Evolutionary conservation across 73 alveolate genomes (phyloP), one percentile per base, ranked within the genome.

Genomic region (Paramecium primaurelia): DNA sequence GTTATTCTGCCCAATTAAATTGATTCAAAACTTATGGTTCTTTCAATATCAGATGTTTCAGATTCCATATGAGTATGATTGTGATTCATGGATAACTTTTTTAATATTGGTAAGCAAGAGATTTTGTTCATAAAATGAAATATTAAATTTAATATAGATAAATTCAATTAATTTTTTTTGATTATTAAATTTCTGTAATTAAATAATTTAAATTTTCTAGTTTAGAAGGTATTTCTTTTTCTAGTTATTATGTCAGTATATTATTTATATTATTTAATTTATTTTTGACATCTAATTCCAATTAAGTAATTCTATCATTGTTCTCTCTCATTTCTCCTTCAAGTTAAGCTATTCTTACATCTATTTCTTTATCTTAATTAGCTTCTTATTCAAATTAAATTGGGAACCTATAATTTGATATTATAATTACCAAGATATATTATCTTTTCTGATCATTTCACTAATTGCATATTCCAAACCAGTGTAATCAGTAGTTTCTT

Each of bases 401-500:
- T 8, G 86, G 86, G 12, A 71, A 71, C 86, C 86, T 71, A 71
- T 2, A 10, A 30, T 34, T 14, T 6, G 14, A 71, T 32, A 38
- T 14, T 12, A 71, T 1, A 18, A 14, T 22, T 71, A 77, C 93
- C 93, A 88, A 3, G 77, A 68, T 8, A 88, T 88, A 49, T 88
- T 84, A 12, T 88, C 93, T n/a, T 69, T 71, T 16, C 25, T 45
- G 6, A 89, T 58, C 94, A 45, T 89, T 34, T 89, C 94, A 59
- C 64, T 45, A 3, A 89, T 89, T 8, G 77, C 44, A 34, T 71
- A 89, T 89, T 89, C 94, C 20, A 89, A 38, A 20, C 94, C 94
- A 16, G 94, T 71, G 26, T 89, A 89, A n/a, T 89, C 94, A 71
- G 94, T 89, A 38, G 86, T 54, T 42, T 89, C 94, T 45, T 89